Evolutionary conservation across 2,329 filamentous ascomycete genomes (phyloP), one percentile per base, ranked within the genome.

Genomic region (Cercospora brassicicola): DNA sequence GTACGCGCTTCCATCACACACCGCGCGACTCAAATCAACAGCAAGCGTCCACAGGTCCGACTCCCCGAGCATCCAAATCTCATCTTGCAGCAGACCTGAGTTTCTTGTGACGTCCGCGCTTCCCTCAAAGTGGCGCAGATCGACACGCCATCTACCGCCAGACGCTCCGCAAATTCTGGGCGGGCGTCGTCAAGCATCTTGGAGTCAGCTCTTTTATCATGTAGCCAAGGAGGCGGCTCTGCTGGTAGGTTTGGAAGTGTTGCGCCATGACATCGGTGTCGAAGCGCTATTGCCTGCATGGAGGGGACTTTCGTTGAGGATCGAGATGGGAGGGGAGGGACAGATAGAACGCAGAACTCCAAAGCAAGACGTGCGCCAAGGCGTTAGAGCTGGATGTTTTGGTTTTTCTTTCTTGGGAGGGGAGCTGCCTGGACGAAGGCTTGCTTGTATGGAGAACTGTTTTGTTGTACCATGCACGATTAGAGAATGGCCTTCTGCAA

Each of bases 121-220:
- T 57, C 53, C 26, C 53, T 30, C n/a, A 9, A 51, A 30, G 26
- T 57, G 53, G 53, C 53, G 53, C 30, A n/a, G 53, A 57, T 57
- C 53, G 53, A 57, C 53, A 57, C 6, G 53, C 53, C 30, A 31
- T 30, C 7, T 57, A n/a, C 26, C 20, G 10, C n/a, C 13, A 30
- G 26, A 30, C n/a, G 26, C 23, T 57, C 13, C 28, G 3, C 23
- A 33, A 9, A 18, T 9, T 10, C 53, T 57, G 53, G 53, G 53
- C 53, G 53, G 53, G 53, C 53, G 53, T 18, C 8, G 53, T 30
- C 53, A 57, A 57, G 53, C 53, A 57, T 51, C 53, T 57, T 57
- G 53, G 53, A 33, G 4, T 9, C 53, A 57, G 15, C 26, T 57
- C 7, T 57, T 57, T 57, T 20, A 11, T 33, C 13, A 57, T 20